phyloP scores from a whole-genome alignment of 2,329 filamentous ascomycete genomes.

The Fusarium incarnatum region DNA sequence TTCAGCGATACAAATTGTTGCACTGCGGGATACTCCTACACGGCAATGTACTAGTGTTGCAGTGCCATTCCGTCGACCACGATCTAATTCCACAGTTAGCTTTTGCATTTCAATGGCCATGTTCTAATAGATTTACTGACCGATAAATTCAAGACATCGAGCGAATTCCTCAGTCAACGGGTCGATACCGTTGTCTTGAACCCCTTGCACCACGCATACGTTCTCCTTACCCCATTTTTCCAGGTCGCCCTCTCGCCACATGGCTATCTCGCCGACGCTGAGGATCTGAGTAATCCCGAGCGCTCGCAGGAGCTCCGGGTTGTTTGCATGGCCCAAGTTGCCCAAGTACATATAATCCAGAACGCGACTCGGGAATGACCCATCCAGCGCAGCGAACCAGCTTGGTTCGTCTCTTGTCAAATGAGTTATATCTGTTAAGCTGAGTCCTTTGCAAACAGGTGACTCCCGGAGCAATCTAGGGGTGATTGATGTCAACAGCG shows the following conservation, averaged over 20 bases:
- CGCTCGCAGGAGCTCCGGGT: conserved; percentile 81
- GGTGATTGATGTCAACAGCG: conserved; percentile 81
- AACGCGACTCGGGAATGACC: conserved; percentile 89
- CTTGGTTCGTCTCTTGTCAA: conserved; percentile 71
- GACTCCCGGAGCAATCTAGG: conserved; percentile 79
- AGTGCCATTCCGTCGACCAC: conserved; percentile 78
- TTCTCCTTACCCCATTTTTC: conserved; percentile 82
- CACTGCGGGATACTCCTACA: conserved; percentile 93
- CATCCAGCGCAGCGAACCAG: conserved; percentile 88
- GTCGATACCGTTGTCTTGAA: conserved; percentile 98
- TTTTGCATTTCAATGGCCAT: neutral
- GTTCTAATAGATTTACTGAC: conserved; percentile 66
- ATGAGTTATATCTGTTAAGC: conserved; percentile 64
- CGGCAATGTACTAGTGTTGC: conserved; percentile 96
- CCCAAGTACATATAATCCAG: conserved; percentile 96
- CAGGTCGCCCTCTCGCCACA: conserved; percentile 79
- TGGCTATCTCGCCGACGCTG: conserved; percentile 89
- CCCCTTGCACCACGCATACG: conserved; percentile 81
- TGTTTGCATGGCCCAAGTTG: conserved; percentile 93
- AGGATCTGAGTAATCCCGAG: conserved; percentile 89
- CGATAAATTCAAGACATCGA: conserved; percentile 89
- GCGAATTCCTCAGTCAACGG: conserved; percentile 87
- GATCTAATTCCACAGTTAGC: conserved; percentile 65
- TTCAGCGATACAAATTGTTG: conserved; percentile 98
- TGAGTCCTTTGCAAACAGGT: conserved; percentile 63